Conservation (phyloP, 1,284 basidiomycete genomes). For the Singerocomus inundabilis region DNA sequence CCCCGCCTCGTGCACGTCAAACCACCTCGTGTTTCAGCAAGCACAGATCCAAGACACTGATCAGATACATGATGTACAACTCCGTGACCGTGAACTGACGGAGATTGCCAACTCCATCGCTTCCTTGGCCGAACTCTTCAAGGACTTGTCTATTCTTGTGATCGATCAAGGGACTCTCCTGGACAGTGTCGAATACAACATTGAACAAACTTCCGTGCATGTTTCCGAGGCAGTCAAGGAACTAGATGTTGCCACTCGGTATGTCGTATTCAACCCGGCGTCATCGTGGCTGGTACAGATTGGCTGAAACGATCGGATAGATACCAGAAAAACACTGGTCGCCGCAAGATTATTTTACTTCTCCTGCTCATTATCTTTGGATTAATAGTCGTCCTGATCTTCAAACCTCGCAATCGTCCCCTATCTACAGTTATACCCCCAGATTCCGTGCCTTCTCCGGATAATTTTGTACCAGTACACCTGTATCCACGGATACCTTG, state of each 20-base stretch:
- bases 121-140: slow-evolving; percentile 92
- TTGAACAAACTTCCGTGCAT: slow-evolving; percentile 85
- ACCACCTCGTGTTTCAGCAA: slow-evolving; percentile 29
- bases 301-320: slow-evolving; percentile 39
- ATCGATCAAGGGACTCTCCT: slow-evolving; percentile 98
- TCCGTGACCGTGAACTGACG: slow-evolving; percentile 77
- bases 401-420: slow-evolving; percentile 65
- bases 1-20: slow-evolving; percentile 16
- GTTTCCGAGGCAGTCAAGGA: slow-evolving; percentile 85
- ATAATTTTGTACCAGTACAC: slow-evolving; percentile 33
- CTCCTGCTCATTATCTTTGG: slow-evolving; percentile 88
- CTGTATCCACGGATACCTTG: slow-evolving; percentile 36
- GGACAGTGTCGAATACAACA: slow-evolving; percentile 97
- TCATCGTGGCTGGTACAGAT: not conserved
- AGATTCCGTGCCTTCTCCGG: slow-evolving; percentile 17
- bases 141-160: slow-evolving; percentile 89
- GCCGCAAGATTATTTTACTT: slow-evolving; percentile 91
- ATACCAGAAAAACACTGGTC: slow-evolving; percentile 91
- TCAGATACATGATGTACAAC: slow-evolving; percentile 52
- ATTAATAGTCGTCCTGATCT: slow-evolving; percentile 75
- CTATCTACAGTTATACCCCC: slow-evolving; percentile 25
- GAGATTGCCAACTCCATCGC: slow-evolving; percentile 93
- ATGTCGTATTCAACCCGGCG: slow-evolving; percentile 25
- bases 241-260: slow-evolving; percentile 80
- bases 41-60: slow-evolving; percentile 39